phyloP scores from a whole-genome alignment of 495 filamentous ascomycete genomes.

The Aspergillus haitiensis region DNA sequence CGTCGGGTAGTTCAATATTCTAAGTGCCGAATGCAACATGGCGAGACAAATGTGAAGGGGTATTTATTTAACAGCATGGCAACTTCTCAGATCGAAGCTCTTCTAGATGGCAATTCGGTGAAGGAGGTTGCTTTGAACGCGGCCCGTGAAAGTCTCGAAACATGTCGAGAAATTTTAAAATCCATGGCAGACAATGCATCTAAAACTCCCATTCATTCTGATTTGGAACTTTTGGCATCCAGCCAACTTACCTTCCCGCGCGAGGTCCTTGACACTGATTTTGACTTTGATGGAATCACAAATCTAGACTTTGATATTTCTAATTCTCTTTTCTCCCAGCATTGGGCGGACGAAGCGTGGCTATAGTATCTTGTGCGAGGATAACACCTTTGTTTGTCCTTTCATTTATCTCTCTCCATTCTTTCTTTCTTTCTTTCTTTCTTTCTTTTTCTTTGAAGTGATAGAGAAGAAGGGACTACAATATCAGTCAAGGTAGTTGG shows the following conservation, averaged over 20 bases:
- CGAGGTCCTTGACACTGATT: background rate
- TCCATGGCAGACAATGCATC: constrained; percentile 2
- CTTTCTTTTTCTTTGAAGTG: too few relatives aligned
- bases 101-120: constrained; percentile 24
- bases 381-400: too few relatives aligned
- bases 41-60: constrained; percentile 54
- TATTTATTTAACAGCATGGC: constrained; percentile 49
- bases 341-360: background rate
- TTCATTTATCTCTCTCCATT: too few relatives aligned
- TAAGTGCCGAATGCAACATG: constrained; percentile 40
- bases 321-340: background rate
- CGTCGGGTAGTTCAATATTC: constrained; percentile 34
- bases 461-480: too few relatives aligned
- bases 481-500: too few relatives aligned
- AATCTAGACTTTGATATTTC: background rate
- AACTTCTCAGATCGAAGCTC: constrained; percentile 41
- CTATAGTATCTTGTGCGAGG: too few relatives aligned
- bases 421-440: too few relatives aligned
- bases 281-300: background rate
- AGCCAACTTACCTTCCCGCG: background rate
- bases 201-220: background rate
- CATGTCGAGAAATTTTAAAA: constrained; percentile 30
- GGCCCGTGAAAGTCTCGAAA: constrained; percentile 30
- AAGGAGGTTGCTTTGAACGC: constrained; percentile 27
- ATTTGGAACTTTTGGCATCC: background rate